These are phyloP conservation scores for Trypanosoma lewisi DNA, from an alignment of 208 protist genomes.

Conservation along the genomic window DNA sequence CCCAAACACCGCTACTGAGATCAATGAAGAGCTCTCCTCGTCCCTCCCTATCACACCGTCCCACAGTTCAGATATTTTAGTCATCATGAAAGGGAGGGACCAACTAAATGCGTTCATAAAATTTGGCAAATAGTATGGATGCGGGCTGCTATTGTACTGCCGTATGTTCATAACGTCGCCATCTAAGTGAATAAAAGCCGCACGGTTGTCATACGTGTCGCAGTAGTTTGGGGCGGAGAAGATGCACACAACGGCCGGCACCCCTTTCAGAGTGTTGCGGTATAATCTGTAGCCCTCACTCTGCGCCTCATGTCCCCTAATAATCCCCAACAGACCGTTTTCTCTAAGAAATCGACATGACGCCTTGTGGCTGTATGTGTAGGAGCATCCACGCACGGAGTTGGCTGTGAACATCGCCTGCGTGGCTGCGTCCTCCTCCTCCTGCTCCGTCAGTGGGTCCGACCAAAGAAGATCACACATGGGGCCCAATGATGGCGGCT, in stretches of 20 bases:
- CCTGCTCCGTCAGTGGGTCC: conserved; percentile 90
- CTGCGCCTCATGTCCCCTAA: conserved; percentile 96
- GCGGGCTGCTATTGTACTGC: conserved; percentile 94
- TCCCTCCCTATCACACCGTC: conserved; percentile 77
- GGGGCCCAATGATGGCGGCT: conserved; percentile 85
- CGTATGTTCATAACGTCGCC: conserved; percentile 96
- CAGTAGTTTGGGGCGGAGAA: conserved; percentile 42
- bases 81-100: conserved; percentile 96
- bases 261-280: conserved; percentile 85
- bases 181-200: conserved; percentile 90
- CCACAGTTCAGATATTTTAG: conserved; percentile 93
- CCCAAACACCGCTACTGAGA: not conserved
- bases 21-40: conserved; percentile 46
- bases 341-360: conserved; percentile 90
- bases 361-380: conserved; percentile 83
- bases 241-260: conserved; percentile 96
- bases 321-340: conserved; percentile 95
- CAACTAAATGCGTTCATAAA: conserved; percentile 98
- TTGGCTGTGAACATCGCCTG: conserved; percentile 61
- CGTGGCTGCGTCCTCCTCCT: conserved; percentile 39
- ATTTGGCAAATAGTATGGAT: conserved; percentile 98
- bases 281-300: conserved; percentile 93
- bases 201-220: conserved; percentile 65
- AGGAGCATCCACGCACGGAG: conserved; percentile 83
- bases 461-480: conserved; percentile 97